Evolutionary conservation across 768 basidiomycete genomes (phyloP), one percentile per base, ranked within the genome.

Genomic region (Tricholoma saponaceum): DNA sequence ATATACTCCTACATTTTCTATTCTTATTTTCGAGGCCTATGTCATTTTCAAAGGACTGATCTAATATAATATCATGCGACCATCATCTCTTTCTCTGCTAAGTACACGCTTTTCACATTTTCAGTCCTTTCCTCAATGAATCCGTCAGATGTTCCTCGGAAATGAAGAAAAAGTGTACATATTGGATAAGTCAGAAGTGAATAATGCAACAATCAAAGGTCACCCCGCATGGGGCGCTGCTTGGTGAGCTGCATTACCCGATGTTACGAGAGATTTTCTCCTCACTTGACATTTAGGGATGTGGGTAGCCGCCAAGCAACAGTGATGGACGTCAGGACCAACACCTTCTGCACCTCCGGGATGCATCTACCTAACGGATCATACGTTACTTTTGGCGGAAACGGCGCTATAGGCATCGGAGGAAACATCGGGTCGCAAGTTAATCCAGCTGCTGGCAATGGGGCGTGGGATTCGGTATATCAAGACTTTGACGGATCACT

Each of bases 351-450:
- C 64, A 83, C 91, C 16, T 91, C 87, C 2, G 91, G 90, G 52
- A 84, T 87, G 83, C 89, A 90, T 69, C 75, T 91, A 0, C 89
- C 90, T 4, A 91, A 91, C 58, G 88, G 88, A 41, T 89, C 88
- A 2, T 92, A 74, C 55, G 81, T 76, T 4, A 83, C 87, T 0
- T 86, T 92, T 60, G 90, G 90, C 60, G 90, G 91, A 10, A 92
- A 92, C 64, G 82, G 82, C 16, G 90, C 90, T 10, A 74, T 92
- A 12, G 85, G 83, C 8, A 81, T 80, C 0, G 83, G 84, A 14
- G 89, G 89, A 33, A 74, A 74, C 52, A 76, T 83, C 23, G 82
- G 85, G 28, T 81, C 82, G 0, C 76, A 79, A 50, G 63, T 66
- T 18, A 80, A 82, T 60, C 74, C 77, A 32, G 3, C 30, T 2